Evolutionary conservation across 2,329 filamentous ascomycete genomes (phyloP).

Genomic region (Penicillium crustosum): DNA sequence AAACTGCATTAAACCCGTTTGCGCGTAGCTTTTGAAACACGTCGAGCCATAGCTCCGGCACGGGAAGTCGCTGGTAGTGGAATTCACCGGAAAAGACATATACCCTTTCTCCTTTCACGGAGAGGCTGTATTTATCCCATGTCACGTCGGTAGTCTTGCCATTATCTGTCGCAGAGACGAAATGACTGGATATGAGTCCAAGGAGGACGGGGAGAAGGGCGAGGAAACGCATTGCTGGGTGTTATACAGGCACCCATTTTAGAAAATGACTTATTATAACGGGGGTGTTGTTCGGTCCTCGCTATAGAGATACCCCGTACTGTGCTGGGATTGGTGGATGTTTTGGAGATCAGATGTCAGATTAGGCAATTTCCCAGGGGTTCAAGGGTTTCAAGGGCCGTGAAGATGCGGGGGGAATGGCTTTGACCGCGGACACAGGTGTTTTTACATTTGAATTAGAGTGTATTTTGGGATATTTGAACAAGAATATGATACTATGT

Average conservation of each 20-base stretch:
- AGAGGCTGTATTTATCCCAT: slow-evolving; percentile 55
- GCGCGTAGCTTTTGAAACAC: slow-evolving; percentile 57
- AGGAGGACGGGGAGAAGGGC: slow-evolving; percentile 18
- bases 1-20: slow-evolving; percentile 54
- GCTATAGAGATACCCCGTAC: slow-evolving; percentile 23
- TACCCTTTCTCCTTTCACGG: slow-evolving; percentile 51
- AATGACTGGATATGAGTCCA: slow-evolving; percentile 7
- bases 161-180: slow-evolving; percentile 37
- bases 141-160: slow-evolving; percentile 47
- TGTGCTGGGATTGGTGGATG: slow-evolving; percentile 30
- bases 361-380: slow-evolving; percentile 22
- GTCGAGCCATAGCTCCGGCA: slow-evolving; percentile 56
- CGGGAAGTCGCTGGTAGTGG: slow-evolving; percentile 55
- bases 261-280: not conserved
- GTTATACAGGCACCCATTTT: not conserved
- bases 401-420: slow-evolving; percentile 11
- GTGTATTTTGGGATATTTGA: too few relatives aligned
- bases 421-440: not conserved
- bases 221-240: slow-evolving; percentile 22
- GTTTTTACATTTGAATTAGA: not conserved
- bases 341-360: slow-evolving; percentile 15
- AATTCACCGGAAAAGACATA: slow-evolving; percentile 55
- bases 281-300: slow-evolving; percentile 21
- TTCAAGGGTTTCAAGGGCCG: not conserved
- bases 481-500: too few relatives aligned